Base-by-base conservation (phyloP, 192 early-diverging fungal genomes). In the Irineochytrium annulatum region DNA sequence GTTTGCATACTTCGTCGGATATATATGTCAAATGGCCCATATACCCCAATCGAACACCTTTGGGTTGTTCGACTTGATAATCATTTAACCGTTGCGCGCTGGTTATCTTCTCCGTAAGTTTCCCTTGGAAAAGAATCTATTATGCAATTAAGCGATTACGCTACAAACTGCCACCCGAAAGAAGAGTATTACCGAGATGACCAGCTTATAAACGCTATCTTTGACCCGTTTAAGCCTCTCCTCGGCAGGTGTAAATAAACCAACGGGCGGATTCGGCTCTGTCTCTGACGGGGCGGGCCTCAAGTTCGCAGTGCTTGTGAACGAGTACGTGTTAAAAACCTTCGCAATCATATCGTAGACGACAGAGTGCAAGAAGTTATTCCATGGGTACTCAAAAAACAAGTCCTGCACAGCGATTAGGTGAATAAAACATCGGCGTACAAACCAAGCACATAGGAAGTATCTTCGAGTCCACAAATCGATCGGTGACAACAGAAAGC, bases 1-100 rank as follows among this genome's bases (percentile, higher is more conserved):
- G 65, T 60, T 95, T 91, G 48, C 88, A 85, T 1, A 94, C 87
- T 65, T 98, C 97, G 62, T 99, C 97, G 27, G 95, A 86, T 53
- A 99, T 95, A 51, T 93, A 93, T 0, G 93, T 98, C 66, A 98
- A 74, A 60, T 99, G 97, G 13, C 97, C 97, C 97, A 99, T 99
- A 69, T 91, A 98, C 4, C 95, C 97, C 28, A 97, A 77, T 32
- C 95, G 84, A 19, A 89, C 84, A 29, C 95, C 95, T 37, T 94
- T 92, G 13, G 91, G 88, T 64, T 90, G 74, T 31, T 83, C 84
- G 24, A 86, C 85, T 60, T 85, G 82, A 52, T 80, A 78, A 60
- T 97, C 93, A 64, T 95, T 95, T 13, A 74, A 56, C 3, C 85
- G 80, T 69, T 95, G 89, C 20, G 94, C 93, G 49, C 85, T 76